These are phyloP conservation scores for Protea cynaroides DNA, from an alignment of 164 flowering plant genomes.

Conservation along the genomic window DNA sequence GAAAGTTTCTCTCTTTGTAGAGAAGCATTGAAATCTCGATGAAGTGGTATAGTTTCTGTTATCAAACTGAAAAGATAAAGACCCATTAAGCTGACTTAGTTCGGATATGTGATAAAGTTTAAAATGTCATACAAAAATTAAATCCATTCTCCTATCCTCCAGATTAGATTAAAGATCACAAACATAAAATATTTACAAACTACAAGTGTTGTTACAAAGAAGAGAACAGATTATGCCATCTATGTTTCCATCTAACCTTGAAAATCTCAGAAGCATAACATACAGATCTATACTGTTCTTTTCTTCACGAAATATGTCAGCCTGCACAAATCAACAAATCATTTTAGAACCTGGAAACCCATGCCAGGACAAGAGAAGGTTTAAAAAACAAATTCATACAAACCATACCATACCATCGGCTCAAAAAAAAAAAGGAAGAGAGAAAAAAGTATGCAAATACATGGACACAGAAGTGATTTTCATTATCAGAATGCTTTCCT, in stretches of 20 bases:
- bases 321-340: constrained; percentile 37
- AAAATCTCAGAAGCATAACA: constrained; percentile 82
- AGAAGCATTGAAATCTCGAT: constrained; percentile 61
- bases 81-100: neutral
- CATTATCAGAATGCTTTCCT: no score
- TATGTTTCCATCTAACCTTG: constrained; percentile 49
- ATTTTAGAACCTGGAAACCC: neutral
- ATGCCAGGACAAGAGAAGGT: no score
- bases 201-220: neutral
- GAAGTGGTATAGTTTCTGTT: constrained; percentile 82
- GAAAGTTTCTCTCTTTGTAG: constrained; percentile 35
- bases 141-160: neutral
- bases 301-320: constrained; percentile 81
- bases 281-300: constrained; percentile 76
- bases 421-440: no score
- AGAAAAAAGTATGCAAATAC: no score
- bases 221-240: neutral
- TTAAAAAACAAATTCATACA: no score
- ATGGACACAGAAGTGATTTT: no score
- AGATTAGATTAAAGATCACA: neutral
- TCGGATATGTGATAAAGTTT: neutral
- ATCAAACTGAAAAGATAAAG: constrained; percentile 57
- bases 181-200: neutral
- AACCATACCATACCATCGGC: no score
- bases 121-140: neutral